Percentiles rank a stretch among this genome's conserved stretches.
Conservation (phyloP, 306 rosid species). For the Trifolium subterraneum region DNA sequence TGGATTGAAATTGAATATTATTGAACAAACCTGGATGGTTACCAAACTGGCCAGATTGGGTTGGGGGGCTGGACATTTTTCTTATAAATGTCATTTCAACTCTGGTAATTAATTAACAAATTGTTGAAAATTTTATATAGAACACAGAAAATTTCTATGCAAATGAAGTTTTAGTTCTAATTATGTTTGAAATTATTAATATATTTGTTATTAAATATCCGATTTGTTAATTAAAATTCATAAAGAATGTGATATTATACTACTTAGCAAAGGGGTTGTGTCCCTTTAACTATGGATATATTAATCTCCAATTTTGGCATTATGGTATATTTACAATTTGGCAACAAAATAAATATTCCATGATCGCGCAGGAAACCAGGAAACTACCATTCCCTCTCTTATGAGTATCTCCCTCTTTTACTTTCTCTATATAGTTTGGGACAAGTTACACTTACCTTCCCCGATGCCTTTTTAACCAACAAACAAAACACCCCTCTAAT, state of each 20-base stretch:
- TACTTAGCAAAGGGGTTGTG: too few relatives aligned
- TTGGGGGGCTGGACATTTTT: neutral
- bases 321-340: neutral
- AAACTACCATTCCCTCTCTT: neutral
- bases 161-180: neutral
- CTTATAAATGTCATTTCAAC: neutral
- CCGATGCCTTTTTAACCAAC: neutral
- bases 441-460: neutral
- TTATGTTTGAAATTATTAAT: neutral
- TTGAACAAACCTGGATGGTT: neutral
- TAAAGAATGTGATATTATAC: too few relatives aligned
- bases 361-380: neutral
- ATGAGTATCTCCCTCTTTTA: too few relatives aligned
- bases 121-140: neutral
- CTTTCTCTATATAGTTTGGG: neutral
- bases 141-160: neutral
- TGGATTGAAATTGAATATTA: neutral
- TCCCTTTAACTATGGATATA: too few relatives aligned
- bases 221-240: neutral
- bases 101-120: constrained; percentile 1
- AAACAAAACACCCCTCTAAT: neutral
- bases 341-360: neutral
- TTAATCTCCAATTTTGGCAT: too few relatives aligned
- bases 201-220: neutral
- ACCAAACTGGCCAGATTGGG: neutral